Evolutionary conservation across 176 grass and related monocot genomes (phyloP).

Genomic region (Phoenix roebelenii): DNA sequence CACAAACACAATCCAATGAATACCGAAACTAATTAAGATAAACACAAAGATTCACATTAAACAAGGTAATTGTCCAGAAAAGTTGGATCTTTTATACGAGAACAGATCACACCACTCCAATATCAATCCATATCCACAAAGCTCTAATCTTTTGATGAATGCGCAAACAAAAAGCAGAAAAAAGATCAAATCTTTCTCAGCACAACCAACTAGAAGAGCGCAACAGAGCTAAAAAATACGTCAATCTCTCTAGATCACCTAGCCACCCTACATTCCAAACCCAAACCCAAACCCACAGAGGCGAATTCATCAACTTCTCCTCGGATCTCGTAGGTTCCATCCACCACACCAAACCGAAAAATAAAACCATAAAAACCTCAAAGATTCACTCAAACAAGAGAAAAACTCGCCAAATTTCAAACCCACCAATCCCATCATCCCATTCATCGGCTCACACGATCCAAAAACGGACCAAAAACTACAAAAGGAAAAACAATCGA

Average conservation of each 20-base stretch:
- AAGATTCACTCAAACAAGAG: no score
- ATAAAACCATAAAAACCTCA: no score
- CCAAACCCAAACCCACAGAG: conserved; percentile 1
- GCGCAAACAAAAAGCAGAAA: background rate
- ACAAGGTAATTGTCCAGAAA: no score
- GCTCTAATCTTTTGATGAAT: conserved; percentile 6
- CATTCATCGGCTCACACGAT: no score
- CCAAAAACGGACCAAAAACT: background rate
- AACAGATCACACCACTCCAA: no score
- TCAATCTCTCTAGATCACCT: background rate
- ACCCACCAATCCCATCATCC: no score
- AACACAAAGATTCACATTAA: no score
- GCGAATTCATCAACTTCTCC: background rate
- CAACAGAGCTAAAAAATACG: background rate
- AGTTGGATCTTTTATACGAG: no score
- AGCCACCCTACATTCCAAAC: background rate
- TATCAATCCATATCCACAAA: background rate
- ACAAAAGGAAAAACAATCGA: background rate
- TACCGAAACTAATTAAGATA: no score
- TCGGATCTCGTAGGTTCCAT: background rate
- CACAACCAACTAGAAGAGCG: background rate
- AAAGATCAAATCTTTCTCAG: background rate
- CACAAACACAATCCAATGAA: no score
- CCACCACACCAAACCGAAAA: no score
- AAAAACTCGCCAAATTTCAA: no score